Conservation (phyloP, 2,329 filamentous ascomycete species). For the Mycosphaerella sp. region DNA sequence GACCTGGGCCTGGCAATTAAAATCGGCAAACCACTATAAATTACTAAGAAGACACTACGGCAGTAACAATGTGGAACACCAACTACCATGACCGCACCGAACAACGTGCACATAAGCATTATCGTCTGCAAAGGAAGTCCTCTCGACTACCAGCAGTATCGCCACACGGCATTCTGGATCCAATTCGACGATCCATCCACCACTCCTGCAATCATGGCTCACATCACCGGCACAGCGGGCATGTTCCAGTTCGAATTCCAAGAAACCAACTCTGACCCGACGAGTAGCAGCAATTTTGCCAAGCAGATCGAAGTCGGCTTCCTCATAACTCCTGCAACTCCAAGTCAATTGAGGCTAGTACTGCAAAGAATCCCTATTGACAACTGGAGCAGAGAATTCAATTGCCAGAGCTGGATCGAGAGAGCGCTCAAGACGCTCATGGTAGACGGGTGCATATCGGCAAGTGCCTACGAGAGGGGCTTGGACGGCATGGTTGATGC, state of each 20-base stretch:
- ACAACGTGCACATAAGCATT: conserved; percentile 3
- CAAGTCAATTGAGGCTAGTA: not conserved
- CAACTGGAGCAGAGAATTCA: conserved; percentile 12
- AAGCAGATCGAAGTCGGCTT: conserved; percentile 7
- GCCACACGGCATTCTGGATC: conserved; percentile 14
- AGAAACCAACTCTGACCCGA: not conserved
- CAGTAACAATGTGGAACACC: too few relatives aligned
- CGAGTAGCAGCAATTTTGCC: not conserved
- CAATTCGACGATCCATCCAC: conserved; percentile 2
- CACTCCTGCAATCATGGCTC: not conserved
- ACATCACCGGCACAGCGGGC: conserved; percentile 4
- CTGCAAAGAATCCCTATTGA: conserved; percentile 9
- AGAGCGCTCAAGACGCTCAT: conserved; percentile 9
- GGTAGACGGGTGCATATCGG: not conserved
- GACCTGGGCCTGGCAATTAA: too few relatives aligned
- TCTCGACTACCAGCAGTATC: conserved; percentile 13
- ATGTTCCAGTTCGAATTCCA: conserved; percentile 7
- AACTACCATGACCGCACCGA: too few relatives aligned
- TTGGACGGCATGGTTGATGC: too few relatives aligned
- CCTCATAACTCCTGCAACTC: not conserved
- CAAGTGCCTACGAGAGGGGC: conserved; percentile 6
- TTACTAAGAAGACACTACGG: too few relatives aligned
- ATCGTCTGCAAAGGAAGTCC: conserved; percentile 8
- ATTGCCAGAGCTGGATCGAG: conserved; percentile 15
- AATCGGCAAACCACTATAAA: too few relatives aligned